Conservation (phyloP, 345 rosid genomes). For the Carallia brachiata region DNA sequence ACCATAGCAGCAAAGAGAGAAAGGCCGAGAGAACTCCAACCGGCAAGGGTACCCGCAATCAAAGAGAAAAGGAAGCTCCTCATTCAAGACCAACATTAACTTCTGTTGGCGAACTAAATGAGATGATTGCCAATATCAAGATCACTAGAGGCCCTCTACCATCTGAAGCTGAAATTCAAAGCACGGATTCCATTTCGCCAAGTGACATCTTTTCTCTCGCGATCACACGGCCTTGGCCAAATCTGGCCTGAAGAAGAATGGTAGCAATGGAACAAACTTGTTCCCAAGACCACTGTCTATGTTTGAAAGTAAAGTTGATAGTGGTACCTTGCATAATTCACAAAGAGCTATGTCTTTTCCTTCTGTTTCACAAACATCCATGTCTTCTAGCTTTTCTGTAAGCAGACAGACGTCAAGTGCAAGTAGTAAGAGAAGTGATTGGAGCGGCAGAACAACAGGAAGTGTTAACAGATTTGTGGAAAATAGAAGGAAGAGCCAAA, state of each 20-base stretch:
- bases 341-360: constrained; percentile 20
- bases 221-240: constrained; percentile 29
- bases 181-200: constrained; percentile 49
- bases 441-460: constrained; percentile 33
- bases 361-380: constrained; percentile 19
- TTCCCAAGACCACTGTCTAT: constrained; percentile 18
- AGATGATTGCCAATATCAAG: constrained; percentile 50
- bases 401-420: constrained; percentile 27
- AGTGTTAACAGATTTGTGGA: constrained; percentile 39
- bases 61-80: constrained; percentile 30
- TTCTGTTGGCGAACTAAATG: constrained; percentile 52
- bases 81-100: constrained; percentile 19
- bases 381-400: constrained; percentile 24
- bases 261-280: constrained; percentile 4
- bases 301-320: constrained; percentile 15
- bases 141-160: constrained; percentile 18
- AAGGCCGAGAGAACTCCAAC: constrained; percentile 29
- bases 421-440: constrained; percentile 41
- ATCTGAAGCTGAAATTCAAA: constrained; percentile 23
- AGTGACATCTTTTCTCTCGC: constrained; percentile 60
- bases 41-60: constrained; percentile 28
- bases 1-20: constrained; percentile 19
- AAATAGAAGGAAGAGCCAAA: constrained; percentile 39
- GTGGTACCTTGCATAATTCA: constrained; percentile 17
- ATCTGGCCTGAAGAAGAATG: constrained; percentile 23